Percentiles rank a stretch among this genome's conserved stretches.
These are phyloP conservation scores for Fusarium graminum DNA, from an alignment of 2,329 filamentous ascomycete species.

Conservation along the genomic window DNA sequence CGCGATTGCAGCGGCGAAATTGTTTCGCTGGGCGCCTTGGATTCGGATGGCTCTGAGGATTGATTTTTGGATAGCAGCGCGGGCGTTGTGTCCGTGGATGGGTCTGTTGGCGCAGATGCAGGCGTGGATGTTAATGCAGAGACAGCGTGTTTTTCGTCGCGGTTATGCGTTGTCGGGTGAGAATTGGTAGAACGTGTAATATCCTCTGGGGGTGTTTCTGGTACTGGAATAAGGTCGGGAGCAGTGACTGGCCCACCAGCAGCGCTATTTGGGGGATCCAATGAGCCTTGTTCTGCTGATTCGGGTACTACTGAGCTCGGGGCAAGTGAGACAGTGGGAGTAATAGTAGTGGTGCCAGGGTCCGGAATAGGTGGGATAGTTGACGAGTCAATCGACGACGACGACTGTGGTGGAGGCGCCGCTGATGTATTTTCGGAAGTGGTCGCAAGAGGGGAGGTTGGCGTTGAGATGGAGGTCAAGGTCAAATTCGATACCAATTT, in stretches of 20 bases:
- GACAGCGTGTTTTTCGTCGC: conserved; percentile 47
- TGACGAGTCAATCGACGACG: conserved; percentile 44
- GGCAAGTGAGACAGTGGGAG: conserved; percentile 40
- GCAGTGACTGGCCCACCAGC: conserved; percentile 37
- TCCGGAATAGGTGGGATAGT: conserved; percentile 49
- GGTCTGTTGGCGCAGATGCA: conserved; percentile 33
- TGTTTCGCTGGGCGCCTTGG: conserved; percentile 27
- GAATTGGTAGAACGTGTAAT: conserved; percentile 41
- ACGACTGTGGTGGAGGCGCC: conserved; percentile 35
- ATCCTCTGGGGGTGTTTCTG: conserved; percentile 31
- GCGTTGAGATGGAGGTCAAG: conserved; percentile 21
- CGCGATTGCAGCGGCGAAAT: conserved; percentile 42
- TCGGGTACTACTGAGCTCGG: conserved; percentile 31
- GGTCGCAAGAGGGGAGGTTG: conserved; percentile 34
- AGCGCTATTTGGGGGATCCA: conserved; percentile 23
- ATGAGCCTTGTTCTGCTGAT: conserved; percentile 34
- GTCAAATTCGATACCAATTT: conserved; percentile 5
- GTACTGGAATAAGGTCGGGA: conserved; percentile 29
- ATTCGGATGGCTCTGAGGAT: conserved; percentile 18
- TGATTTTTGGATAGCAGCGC: conserved; percentile 25
- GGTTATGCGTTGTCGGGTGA: conserved; percentile 48
- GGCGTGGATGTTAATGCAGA: conserved; percentile 35
- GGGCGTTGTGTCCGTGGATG: conserved; percentile 26
- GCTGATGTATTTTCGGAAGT: conserved; percentile 42
- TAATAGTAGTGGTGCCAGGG: conserved; percentile 32